phyloP scores from a whole-genome alignment of 2,329 filamentous ascomycete genomes.

The Xylaria sp. region DNA sequence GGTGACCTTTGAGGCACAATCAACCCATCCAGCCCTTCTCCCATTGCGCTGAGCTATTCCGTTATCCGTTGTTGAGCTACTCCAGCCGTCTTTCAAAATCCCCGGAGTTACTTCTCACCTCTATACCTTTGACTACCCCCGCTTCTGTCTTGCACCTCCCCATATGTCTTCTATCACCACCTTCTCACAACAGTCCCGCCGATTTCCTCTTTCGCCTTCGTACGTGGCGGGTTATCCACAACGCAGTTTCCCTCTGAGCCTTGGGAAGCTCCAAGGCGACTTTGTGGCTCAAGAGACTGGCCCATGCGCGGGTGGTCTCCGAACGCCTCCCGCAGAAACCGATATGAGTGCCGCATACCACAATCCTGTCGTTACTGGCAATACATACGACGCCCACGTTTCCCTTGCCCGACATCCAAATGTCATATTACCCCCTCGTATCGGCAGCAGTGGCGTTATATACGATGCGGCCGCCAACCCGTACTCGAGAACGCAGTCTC shows the following conservation, averaged over 20 bases:
- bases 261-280: slow-evolving; percentile 42
- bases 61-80: slow-evolving; percentile 28
- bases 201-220: slow-evolving; percentile 46
- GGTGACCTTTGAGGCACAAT: slow-evolving; percentile 7
- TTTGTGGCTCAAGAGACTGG: slow-evolving; percentile 43
- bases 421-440: slow-evolving; percentile 50
- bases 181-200: slow-evolving; percentile 43
- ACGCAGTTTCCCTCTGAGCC: slow-evolving; percentile 37
- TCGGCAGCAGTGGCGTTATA: slow-evolving; percentile 47
- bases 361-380: slow-evolving; percentile 55
- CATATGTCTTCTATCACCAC: slow-evolving; percentile 50
- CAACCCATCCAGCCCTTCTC: slow-evolving; percentile 26
- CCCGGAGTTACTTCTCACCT: slow-evolving; percentile 28
- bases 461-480: slow-evolving; percentile 50
- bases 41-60: slow-evolving; percentile 13
- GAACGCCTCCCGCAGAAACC: slow-evolving; percentile 63
- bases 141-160: slow-evolving; percentile 39
- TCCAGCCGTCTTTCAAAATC: slow-evolving; percentile 15
- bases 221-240: slow-evolving; percentile 37
- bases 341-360: slow-evolving; percentile 66
- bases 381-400: slow-evolving; percentile 59
- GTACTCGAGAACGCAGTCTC: slow-evolving; percentile 49
- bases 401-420: slow-evolving; percentile 55
- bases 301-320: slow-evolving; percentile 55
- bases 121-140: slow-evolving; percentile 23